Conservation (phyloP, 2,329 filamentous ascomycete species). For the Sporothrix euskadiensis region DNA sequence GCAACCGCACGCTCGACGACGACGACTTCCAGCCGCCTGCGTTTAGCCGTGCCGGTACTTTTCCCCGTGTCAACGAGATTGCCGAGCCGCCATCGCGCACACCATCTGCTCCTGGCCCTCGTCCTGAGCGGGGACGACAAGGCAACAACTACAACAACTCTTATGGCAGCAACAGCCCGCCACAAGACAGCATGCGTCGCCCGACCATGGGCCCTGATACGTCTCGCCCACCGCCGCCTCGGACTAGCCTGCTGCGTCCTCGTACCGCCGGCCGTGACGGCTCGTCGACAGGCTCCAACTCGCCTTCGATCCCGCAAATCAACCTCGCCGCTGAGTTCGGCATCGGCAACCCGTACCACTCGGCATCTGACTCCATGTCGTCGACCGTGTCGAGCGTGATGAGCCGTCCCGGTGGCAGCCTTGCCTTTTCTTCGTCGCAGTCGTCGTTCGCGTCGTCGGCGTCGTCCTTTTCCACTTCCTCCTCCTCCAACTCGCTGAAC, state of each 20-base stretch:
- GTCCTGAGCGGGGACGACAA: constrained; percentile 43
- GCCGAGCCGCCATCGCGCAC: constrained; percentile 46
- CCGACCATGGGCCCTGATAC: constrained; percentile 53
- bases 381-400: constrained; percentile 61
- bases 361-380: constrained; percentile 63
- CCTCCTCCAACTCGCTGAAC: constrained; percentile 19
- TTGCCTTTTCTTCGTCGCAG: constrained; percentile 61
- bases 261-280: constrained; percentile 43
- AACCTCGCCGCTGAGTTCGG: constrained; percentile 63
- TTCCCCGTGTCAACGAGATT: constrained; percentile 47
- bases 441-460: constrained; percentile 48
- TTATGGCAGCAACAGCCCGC: constrained; percentile 16
- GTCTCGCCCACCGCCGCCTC: constrained; percentile 54
- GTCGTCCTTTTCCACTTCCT: constrained; percentile 31
- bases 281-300: constrained; percentile 8
- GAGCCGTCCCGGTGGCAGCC: constrained; percentile 52
- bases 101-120: constrained; percentile 51
- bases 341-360: constrained; percentile 63
- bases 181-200: constrained; percentile 31
- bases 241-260: constrained; percentile 50
- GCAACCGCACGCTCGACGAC: constrained; percentile 40
- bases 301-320: constrained; percentile 43
- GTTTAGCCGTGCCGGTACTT: constrained; percentile 54
- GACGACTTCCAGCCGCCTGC: constrained; percentile 44
- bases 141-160: constrained; percentile 14